Evolutionary conservation across 192 early-diverging fungal genomes (phyloP).

Genomic region (Gigaspora rosea): DNA sequence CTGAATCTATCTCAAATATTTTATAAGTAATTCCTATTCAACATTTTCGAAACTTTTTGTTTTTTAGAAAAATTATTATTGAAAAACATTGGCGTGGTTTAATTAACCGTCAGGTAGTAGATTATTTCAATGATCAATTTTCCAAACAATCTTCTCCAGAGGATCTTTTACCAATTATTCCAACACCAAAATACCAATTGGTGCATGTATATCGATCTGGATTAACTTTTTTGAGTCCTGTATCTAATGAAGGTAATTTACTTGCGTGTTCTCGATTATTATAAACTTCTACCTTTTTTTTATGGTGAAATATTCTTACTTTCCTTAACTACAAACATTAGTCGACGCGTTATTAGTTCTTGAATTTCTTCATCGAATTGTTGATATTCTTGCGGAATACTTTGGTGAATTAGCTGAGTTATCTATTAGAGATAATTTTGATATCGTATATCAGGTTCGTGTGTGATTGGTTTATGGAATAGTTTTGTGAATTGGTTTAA

Average conservation of each 20-base stretch:
- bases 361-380: conserved; percentile 81
- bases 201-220: conserved; percentile 68
- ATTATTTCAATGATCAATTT: conserved; percentile 65
- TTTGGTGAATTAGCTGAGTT: conserved; percentile 79
- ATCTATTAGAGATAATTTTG: conserved; percentile 90
- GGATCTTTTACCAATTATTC: conserved; percentile 67
- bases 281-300: background rate
- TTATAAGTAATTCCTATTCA: background rate
- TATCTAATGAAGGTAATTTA: conserved; percentile 68
- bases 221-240: conserved; percentile 76
- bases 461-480: background rate
- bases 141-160: conserved; percentile 57
- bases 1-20: background rate
- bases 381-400: conserved; percentile 81
- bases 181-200: conserved; percentile 63
- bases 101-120: conserved; percentile 61
- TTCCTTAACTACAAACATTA: conserved; percentile 31
- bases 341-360: conserved; percentile 83
- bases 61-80: conserved; percentile 74
- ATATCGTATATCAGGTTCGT: conserved; percentile 79
- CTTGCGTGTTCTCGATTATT: background rate
- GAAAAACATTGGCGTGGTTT: conserved; percentile 85
- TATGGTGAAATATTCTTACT: conserved; percentile 3
- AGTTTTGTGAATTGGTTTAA: background rate
- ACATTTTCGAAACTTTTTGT: conserved; percentile 21